Conservation (phyloP, 352 stramenopile genomes). For the Globisporangium cylindrosporum region DNA sequence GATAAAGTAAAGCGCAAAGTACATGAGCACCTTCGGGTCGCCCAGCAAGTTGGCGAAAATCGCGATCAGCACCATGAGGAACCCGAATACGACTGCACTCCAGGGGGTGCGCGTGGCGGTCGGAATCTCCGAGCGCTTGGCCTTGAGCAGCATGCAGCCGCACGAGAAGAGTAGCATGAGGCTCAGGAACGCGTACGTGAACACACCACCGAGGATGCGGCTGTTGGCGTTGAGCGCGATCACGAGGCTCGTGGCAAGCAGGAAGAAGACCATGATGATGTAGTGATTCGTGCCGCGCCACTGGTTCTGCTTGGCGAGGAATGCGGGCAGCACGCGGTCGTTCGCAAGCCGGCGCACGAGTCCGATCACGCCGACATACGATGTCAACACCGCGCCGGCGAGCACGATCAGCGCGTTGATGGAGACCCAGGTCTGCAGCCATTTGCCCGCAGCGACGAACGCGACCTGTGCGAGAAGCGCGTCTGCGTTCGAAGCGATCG, state of each 20-base stretch:
- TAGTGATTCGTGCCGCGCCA: constrained; percentile 71
- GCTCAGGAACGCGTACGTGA: constrained; percentile 82
- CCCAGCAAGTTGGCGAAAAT: constrained; percentile 54
- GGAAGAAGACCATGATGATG: constrained; percentile 76
- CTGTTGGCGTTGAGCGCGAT: constrained; percentile 74
- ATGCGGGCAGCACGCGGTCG: constrained; percentile 57
- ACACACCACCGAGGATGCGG: constrained; percentile 71
- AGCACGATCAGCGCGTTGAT: constrained; percentile 88
- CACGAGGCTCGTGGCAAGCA: constrained; percentile 59
- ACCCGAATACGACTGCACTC: constrained; percentile 36
- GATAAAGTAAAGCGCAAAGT: constrained; percentile 58
- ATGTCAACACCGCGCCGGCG: constrained; percentile 76
- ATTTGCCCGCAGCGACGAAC: constrained; percentile 31
- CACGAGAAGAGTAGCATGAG: constrained; percentile 83
- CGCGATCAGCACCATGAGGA: constrained; percentile 38
- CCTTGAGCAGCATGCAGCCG: constrained; percentile 83
- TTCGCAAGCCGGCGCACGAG: constrained; percentile 66
- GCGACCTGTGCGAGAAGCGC: constrained; percentile 71
- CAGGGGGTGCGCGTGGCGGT: constrained; percentile 61
- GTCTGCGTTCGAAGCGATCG: constrained; percentile 56
- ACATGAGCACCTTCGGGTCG: constrained; percentile 42
- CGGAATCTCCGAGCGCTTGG: constrained; percentile 77
- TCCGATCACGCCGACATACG: constrained; percentile 76
- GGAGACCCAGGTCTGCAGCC: constrained; percentile 51
- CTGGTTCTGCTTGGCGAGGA: constrained; percentile 51